Conservation (phyloP, 129 eudicot genomes). For the Gnaphalium uliginosum region DNA sequence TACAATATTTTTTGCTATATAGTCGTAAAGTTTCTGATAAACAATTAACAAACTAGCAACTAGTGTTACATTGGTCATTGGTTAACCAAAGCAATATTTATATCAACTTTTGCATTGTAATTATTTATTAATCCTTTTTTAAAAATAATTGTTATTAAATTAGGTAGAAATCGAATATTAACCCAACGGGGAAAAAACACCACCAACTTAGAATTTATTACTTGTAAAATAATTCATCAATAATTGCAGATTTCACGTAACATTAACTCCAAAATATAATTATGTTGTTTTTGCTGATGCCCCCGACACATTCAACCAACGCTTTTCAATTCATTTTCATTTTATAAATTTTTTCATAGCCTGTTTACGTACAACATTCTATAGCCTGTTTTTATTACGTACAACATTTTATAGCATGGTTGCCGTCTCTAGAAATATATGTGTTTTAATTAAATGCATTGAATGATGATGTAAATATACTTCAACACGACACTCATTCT, state of each 20-base stretch:
- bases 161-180: neutral
- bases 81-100: too few species aligned
- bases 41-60: too few species aligned
- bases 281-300: conserved; percentile 25
- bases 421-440: conserved; percentile 9
- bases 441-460: conserved; percentile 29
- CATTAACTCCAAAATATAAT: conserved; percentile 33
- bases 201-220: conserved; percentile 11
- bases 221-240: conserved; percentile 19
- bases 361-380: too few species aligned
- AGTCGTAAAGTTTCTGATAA: too few species aligned
- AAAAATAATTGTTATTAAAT: neutral
- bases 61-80: too few species aligned
- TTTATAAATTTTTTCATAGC: too few species aligned
- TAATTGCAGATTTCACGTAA: conserved; percentile 25
- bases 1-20: too few species aligned
- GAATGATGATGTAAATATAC: neutral
- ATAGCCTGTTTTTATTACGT: neutral
- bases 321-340: too few species aligned
- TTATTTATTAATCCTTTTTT: too few species aligned
- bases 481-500: conserved; percentile 23
- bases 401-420: neutral
- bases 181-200: neutral
- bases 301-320: conserved; percentile 30
- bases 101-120: too few species aligned